Base-by-base conservation (phyloP, 2,329 filamentous ascomycete species). In the Epichloe festucae region DNA sequence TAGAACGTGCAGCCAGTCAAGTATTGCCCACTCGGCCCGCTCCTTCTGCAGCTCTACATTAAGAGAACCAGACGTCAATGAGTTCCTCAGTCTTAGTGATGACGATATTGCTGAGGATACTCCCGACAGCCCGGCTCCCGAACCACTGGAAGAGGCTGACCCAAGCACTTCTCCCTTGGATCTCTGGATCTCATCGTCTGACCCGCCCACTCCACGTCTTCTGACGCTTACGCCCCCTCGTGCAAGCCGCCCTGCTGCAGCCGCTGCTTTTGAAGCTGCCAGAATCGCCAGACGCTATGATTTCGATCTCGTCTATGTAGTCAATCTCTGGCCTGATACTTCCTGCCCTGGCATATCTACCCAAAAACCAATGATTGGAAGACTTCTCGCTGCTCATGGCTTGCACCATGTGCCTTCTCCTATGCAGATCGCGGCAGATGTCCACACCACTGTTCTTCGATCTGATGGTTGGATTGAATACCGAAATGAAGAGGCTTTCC, bases 301-400 rank as follows among this genome's bases (percentile, higher is more conserved):
- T 50, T 79, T 82, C 49, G 75, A 79, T 56, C 67, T 81, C 23
- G 69, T 81, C 12, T 82, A 81, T 56, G 71, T 81, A 34, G 73
- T 80, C 55, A 79, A 76, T 55, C 64, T 81, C 14, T 80, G 78
- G 77, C 77, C 78, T 21, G 61, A 63, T 21, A 53, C 56, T 46
- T 55, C 56, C 15, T 53, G 49, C 34, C 34, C 51, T 38, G 52
- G 46, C 15, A 52, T 45, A 11, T 53, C 57, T 11, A 49, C 51
- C 12, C 53, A 52, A 6, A 58, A 58, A 21, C 62, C 60, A 5
- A 59, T 77, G 54, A 71, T 70, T 5, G 76, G 76, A 4, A 73
- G 75, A 17, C 67, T 80, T 14, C 69, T 80, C 4, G 76, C 77
- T 2, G 77, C 75, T 3, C 77, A 77, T 56, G 77, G 77, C 1